These are phyloP conservation scores for Plasmodium chabaudi DNA, from an alignment of 169 alveolate genomes.

Conservation along the genomic window DNA sequence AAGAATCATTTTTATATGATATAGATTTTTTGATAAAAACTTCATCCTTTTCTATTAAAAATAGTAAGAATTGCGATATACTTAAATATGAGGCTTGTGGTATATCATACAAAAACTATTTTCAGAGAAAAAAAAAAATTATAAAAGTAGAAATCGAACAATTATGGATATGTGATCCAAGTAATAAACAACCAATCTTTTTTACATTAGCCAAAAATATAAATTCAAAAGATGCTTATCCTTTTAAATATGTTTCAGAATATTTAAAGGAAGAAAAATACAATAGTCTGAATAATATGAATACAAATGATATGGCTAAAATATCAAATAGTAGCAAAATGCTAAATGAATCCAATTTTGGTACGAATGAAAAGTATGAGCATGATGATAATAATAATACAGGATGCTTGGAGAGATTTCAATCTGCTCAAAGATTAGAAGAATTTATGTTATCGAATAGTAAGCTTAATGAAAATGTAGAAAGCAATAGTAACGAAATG, in stretches of 20 bases:
- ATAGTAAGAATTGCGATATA: slow-evolving; percentile 45
- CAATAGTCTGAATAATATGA: slow-evolving; percentile 5
- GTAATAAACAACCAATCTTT: slow-evolving; percentile 76
- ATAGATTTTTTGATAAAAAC: slow-evolving; percentile 73
- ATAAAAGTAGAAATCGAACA: slow-evolving; percentile 75
- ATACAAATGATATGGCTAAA: background rate
- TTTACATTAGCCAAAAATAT: slow-evolving; percentile 67
- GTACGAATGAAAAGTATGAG: background rate
- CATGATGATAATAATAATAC: background rate
- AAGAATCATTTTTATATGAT: slow-evolving; percentile 68
- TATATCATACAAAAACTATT: slow-evolving; percentile 65
- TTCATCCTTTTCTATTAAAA: slow-evolving; percentile 72
- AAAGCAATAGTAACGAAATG: background rate
- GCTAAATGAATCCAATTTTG: background rate
- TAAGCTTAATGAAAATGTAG: background rate
- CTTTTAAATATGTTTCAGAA: slow-evolving; percentile 49
- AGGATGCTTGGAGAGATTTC: slow-evolving; percentile 15
- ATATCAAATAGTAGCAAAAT: background rate
- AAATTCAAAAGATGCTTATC: slow-evolving; percentile 63
- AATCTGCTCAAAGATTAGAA: slow-evolving; percentile 43
- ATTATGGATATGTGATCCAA: slow-evolving; percentile 77
- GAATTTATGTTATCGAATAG: slow-evolving; percentile 14
- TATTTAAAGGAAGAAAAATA: slow-evolving; percentile 51
- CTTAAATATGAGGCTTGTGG: slow-evolving; percentile 76
- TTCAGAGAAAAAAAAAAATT: slow-evolving; percentile 68